Conservation (phyloP, 495 filamentous ascomycete genomes). For the Trichoderma reesei region DNA sequence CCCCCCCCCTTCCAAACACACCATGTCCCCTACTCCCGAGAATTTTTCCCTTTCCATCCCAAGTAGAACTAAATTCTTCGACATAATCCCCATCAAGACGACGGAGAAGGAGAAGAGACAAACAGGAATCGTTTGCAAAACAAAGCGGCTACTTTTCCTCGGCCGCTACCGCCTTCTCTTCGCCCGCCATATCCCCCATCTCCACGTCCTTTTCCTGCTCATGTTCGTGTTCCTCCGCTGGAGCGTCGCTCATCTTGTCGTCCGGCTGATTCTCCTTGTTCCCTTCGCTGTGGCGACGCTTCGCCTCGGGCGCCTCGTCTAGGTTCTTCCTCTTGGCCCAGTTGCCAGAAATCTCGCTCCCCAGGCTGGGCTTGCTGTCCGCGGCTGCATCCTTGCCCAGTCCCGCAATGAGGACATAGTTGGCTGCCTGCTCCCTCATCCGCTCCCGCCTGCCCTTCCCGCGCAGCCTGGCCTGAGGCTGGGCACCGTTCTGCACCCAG, state of each 20-base stretch:
- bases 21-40: not conserved
- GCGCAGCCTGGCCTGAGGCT: slow-evolving; percentile 45
- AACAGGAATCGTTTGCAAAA: not conserved
- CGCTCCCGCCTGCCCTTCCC: slow-evolving; percentile 39
- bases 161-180: not conserved
- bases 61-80: not conserved
- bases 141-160: not conserved
- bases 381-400: slow-evolving; percentile 18
- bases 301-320: not conserved
- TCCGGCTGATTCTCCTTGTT: slow-evolving; percentile 35
- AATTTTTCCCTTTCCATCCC: not conserved
- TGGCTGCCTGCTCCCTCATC: slow-evolving; percentile 38
- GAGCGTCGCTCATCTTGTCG: slow-evolving; percentile 6
- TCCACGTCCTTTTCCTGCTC: slow-evolving; percentile 4
- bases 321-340: slow-evolving; percentile 15
- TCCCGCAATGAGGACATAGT: slow-evolving; percentile 21
- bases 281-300: slow-evolving; percentile 23
- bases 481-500: slow-evolving; percentile 67
- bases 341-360: slow-evolving; percentile 13
- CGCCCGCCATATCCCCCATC: not conserved
- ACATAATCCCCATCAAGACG: not conserved
- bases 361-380: slow-evolving; percentile 7
- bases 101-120: not conserved
- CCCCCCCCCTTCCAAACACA: not conserved
- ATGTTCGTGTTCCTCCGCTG: not conserved